Base-by-base conservation (phyloP, 2,329 filamentous ascomycete genomes). In the Pleurostoma richardsiae region DNA sequence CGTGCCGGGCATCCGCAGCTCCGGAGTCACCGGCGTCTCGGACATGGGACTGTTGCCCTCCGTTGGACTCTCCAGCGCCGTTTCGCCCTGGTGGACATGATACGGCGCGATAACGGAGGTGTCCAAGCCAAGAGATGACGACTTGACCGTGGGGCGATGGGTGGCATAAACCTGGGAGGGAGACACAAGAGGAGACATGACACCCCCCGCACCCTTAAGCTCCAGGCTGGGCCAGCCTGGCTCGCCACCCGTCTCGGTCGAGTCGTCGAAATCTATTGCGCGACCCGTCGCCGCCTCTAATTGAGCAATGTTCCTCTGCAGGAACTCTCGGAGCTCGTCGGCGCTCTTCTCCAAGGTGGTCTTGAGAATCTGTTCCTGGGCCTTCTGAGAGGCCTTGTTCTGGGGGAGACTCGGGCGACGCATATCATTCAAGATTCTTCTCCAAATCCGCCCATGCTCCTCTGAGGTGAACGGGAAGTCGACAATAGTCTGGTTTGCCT, bases 401-500 rank as follows among this genome's bases (percentile, higher is more conserved):
- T 46, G 47, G 47, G 48, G 43, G 42, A 27, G 36, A 11, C 42
- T 41, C 36, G 54, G 51, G 10, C 45, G 38, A 19, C 50, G 45
- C 10, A 56, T 52, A 27, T 56, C 56, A 29, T 53, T 51, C 10
- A 55, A 40, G 29, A 54, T 56, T 36, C 47, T 49, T 29, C 44
- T 31, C 10, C 59, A 49, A 29, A 64, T 56, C 5, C 56, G 54
- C 11, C 55, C 52, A 8, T 56, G 56, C 45, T 67, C 62, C 4
- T 51, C 51, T 5, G 39, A 27, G 4, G 56, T 43, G 8, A 66
- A 54, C 1, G 71, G 70, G 42, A 74, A 74, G 39, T 69, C 64
- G 36, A 69, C 58, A n/a, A 77, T 67, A 8, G 64, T 67, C 5
- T 52, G 57, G 54, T 73, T 76, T 30, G 63, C 56, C 45, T 66